Base-by-base conservation (phyloP, 768 basidiomycete genomes). In the Boletus fagicola region DNA sequence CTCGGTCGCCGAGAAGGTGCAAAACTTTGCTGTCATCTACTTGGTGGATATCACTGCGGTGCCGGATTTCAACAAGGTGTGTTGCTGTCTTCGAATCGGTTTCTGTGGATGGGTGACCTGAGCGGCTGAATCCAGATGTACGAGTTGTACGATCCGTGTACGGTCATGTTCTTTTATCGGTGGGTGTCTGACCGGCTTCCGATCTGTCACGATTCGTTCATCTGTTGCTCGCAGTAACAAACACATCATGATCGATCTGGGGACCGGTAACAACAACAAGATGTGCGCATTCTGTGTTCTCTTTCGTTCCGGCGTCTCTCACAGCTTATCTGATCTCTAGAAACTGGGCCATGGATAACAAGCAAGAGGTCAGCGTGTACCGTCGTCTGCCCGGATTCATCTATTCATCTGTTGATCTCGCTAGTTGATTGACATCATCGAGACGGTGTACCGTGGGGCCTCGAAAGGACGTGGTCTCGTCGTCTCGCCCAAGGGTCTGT, bases 211-310 rank as follows among this genome's bases (percentile, higher is more conserved):
- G 8, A 20, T 49, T 51, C 11, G 20, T 42, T 53, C 47, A 66
- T 22, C 50, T 13, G 35, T 13, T 15, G 22, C 12, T 15, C 33
- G 0, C 65, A 96, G 95, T 43, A 96, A 96, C 74, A 97, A 98
- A 71, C 97, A 98, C 71, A 98, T 98, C 76, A 98, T 98, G 96
- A 98, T 99, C 68, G 97, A 98, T 83, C 76, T 98, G 62, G 95
- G 94, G n/a, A 98, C 95, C 49, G 95, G 95, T 79, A 97, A 98
- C 75, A 98, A 98, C 76, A 98, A 98, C 76, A 98, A 98, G 78
- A 97, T 97, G 94, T 95, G 56, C 62, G 92, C 79, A 4, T 18
- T 12, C 20, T 5, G 3, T 43, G 8, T 4, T 10, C 2, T 2
- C 44, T 3, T 22, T n/a, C 40, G 10, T 24, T 13, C 24, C 26